Evolutionary conservation across 2,329 filamentous ascomycete genomes (phyloP), one percentile per base, ranked within the genome.

Genomic region (Colletotrichum acutatum): DNA sequence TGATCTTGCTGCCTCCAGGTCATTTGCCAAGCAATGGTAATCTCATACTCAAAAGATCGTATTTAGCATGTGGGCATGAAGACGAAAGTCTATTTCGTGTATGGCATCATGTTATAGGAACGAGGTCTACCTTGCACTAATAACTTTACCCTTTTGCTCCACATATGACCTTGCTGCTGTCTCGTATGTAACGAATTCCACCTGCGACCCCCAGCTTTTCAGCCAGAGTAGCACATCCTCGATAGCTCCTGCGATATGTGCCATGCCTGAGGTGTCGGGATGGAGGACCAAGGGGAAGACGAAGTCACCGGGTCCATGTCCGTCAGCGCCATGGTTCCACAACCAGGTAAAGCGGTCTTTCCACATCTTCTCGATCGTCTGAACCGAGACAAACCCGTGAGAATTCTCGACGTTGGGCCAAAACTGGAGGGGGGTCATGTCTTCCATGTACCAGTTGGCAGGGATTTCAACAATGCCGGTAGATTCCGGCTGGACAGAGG

Each of bases 301-400:
- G 42, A 84, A 81, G 28, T 82, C 78, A 78, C 77, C 63, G 72
- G 78, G 63, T 4, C 78, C 78, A 32, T 79, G 76, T 1, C 76
- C 77, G 73, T 82, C 79, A 2, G 66, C 30, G 9, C 72, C 81
- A 37, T 85, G 83, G 62, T 85, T 82, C 69, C 83, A 83, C n/a
- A 90, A 81, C 84, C 86, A 92, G 73, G 87, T 83, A 75, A 91
- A 90, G 14, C 88, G 84, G 76, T 90, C 89, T 76, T 84, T 86
- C 90, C 90, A 91, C 82, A 91, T 88, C 72, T 87, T 83, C 82
- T 91, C 89, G 32, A 91, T 85, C 1, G 88, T 83, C 11, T 86
- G 82, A 5, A 87, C 85, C 66, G 89, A 87, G 0, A 91, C 88
- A 76, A 90, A 91, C 1, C 90, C 90, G 56, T 88, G 86, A 2